Base-by-base conservation (phyloP, 768 basidiomycete genomes). In the Kwoniella dendrophila region DNA sequence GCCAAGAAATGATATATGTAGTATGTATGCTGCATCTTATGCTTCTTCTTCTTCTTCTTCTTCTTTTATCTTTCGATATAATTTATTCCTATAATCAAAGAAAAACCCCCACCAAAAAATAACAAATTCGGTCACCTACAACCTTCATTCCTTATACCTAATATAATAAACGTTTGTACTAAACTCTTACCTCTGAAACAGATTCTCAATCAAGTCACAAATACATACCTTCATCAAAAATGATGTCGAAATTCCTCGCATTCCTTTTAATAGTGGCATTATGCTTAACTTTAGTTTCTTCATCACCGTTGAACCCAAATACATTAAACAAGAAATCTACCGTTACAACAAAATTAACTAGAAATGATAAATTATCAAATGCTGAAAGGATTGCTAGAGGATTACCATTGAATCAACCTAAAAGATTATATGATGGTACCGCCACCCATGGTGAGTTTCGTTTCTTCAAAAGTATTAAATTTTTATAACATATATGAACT, bases 351-450 rank as follows among this genome's bases (percentile, higher is more conserved):
- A 48, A 47, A 56, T 41, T 26, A 12, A 49, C 56, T 0, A 45
- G 58, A 14, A 50, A 43, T 10, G 58, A 59, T 26, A 20, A 22
- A 41, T 38, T 59, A 3, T 43, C 49, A 16, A 59, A 59, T n/a
- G 48, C 58, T 20, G 27, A 59, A 34, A 16, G 58, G 29, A 59
- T 59, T 14, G 50, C 48, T 24, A 40, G 58, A 26, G 58, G 58
- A 33, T 18, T 59, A 32, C 49, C 58, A 22, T 26, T 38, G 12
- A 45, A 26, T 4, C 20, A 16, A 1, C 58, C 58, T 18, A 29
- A 43, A 11, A 29, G 58, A 40, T 30, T 59, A 20, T 59, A 48
- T 40, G 58, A 59, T 44, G n/a, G 36, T 24, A 59, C 56, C 5
- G 27, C 20, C n/a, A 29, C 47, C 27, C 45, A 59, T 41, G n/a